These are phyloP conservation scores for Penicillium psychrosexuale DNA, from an alignment of 2,329 filamentous ascomycete genomes.

Conservation along the genomic window DNA sequence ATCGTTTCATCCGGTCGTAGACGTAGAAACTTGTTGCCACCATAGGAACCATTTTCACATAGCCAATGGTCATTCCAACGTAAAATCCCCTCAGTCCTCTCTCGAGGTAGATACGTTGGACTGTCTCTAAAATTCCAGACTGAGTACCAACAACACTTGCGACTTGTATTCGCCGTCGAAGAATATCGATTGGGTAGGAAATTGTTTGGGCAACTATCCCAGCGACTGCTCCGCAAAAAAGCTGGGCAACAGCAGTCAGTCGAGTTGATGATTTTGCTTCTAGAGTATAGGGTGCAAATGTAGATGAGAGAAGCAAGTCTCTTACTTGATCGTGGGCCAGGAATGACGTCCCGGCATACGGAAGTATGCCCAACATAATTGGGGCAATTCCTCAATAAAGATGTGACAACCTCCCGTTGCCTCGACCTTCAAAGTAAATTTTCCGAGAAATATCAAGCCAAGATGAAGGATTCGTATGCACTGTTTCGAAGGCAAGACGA, in stretches of 20 bases:
- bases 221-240: conserved; percentile 65
- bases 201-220: conserved; percentile 86
- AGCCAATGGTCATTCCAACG: conserved; percentile 89
- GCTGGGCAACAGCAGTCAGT: not conserved
- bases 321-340: conserved; percentile 87
- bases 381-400: conserved; percentile 94
- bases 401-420: conserved; percentile 67
- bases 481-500: conserved; percentile 87
- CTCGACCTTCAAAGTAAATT: conserved; percentile 76
- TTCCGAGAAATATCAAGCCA: conserved; percentile 71
- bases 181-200: conserved; percentile 91
- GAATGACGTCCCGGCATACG: conserved; percentile 94
- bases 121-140: conserved; percentile 74
- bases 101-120: conserved; percentile 69
- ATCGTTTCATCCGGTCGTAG: conserved; percentile 52
- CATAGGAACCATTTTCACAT: conserved; percentile 92
- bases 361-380: conserved; percentile 90
- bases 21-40: conserved; percentile 68
- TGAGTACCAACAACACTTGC: conserved; percentile 90
- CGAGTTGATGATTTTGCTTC: conserved; percentile 50
- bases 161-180: conserved; percentile 91
- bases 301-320: conserved; percentile 73
- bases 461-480: conserved; percentile 59
- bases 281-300: conserved; percentile 70
- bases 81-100: conserved; percentile 79